Conservation (phyloP, 148 eudicot genomes). For the Pharnaceum exiguum region DNA sequence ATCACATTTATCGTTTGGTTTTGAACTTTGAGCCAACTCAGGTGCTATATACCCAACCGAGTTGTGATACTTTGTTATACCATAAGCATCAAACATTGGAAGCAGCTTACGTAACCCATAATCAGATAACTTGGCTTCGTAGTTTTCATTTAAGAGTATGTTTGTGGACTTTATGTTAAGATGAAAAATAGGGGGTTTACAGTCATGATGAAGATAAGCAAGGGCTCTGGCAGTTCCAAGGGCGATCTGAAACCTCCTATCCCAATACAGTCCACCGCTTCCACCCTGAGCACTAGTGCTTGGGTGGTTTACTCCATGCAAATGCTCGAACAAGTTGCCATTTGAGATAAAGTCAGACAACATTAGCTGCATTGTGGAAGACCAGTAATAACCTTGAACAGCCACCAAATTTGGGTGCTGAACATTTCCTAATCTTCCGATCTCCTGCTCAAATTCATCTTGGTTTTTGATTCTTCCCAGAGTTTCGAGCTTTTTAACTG, state of each 20-base stretch:
- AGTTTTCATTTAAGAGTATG: constrained; percentile 68
- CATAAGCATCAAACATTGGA: constrained; percentile 62
- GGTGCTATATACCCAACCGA: constrained; percentile 92
- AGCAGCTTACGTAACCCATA: constrained; percentile 71
- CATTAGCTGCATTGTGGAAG: constrained; percentile 69
- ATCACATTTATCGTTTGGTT: constrained; percentile 74
- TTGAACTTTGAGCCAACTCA: constrained; percentile 70
- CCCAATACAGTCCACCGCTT: constrained; percentile 63
- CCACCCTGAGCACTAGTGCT: constrained; percentile 69
- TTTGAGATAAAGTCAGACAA: constrained; percentile 64
- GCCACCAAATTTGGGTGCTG: constrained; percentile 73
- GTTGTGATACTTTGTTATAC: constrained; percentile 59
- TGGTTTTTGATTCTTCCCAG: constrained; percentile 76
- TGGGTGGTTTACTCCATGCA: constrained; percentile 62
- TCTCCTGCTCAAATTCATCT: constrained; percentile 92
- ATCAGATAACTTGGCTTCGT: constrained; percentile 69
- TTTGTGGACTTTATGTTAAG: constrained; percentile 82
- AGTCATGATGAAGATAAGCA: constrained; percentile 89
- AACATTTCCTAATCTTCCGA: constrained; percentile 67
- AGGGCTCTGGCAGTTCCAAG: constrained; percentile 82
- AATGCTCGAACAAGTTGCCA: constrained; percentile 71
- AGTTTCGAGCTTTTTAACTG: constrained; percentile 79
- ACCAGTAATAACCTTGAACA: constrained; percentile 93
- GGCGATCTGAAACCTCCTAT: constrained; percentile 71
- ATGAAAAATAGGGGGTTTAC: constrained; percentile 74